Base-by-base conservation (phyloP, 805 yeast species). In the Barnettozyma siamensis region DNA sequence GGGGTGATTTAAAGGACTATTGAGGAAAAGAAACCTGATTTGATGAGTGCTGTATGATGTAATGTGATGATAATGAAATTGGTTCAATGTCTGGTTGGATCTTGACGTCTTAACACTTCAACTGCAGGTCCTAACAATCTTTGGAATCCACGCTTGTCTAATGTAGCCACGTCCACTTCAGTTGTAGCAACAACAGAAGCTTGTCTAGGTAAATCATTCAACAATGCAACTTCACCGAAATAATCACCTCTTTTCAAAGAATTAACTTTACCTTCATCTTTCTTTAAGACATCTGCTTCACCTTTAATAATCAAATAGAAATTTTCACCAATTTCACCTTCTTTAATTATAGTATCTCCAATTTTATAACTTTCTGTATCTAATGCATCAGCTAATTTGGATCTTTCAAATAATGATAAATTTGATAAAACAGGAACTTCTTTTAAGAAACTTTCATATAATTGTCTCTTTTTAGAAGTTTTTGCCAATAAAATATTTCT, bases 91-190 rank as follows among this genome's bases (percentile, higher is more conserved):
- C 51, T 54, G 9, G 88, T 83, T 40, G 97, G 97, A 63, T 88
- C 96, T 57, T 87, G 88, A 45, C 81, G 69, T 63, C 85, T 83
- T 58, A 89, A 74, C 33, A 86, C 88, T 43, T 85, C 95, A 18
- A 88, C 95, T 2, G 88, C 96, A 28, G 96, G 96, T 3, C 99
- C 99, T 48, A 93, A 72, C 52, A 93, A 72, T 64, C 98, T 79
- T 65, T 88, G 89, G 70, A 93, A 93, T 1, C 96, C 98, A 47
- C 83, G 76, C 67, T 91, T 88, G 47, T 87, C 95, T 53, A 93
- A 73, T 4, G 93, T 83, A n/a, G 94, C 98, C 31, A 89, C 95
- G 55, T 85, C 85, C 23, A 93, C 80, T 32, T 71, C 70, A 38
- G 82, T 75, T 15, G 73, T 67, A 2, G 96, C 96, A 38, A 73